phyloP scores from a whole-genome alignment of 495 filamentous ascomycete genomes.

The Penicillium ochrochloron region DNA sequence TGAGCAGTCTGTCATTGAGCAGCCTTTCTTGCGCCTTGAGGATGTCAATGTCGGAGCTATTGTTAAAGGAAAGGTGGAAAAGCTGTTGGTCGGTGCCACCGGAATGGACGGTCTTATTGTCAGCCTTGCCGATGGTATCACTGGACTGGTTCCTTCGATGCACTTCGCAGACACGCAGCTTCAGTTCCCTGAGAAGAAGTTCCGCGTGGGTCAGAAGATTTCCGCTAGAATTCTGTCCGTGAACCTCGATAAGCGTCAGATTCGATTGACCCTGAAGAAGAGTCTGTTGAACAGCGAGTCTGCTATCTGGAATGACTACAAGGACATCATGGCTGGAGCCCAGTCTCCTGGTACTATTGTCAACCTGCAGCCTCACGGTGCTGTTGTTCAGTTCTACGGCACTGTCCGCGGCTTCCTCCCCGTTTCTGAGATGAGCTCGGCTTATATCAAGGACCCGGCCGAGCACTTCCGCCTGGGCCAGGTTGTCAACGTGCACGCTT shows the following conservation, averaged over 20 bases:
- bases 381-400: constrained; percentile 92
- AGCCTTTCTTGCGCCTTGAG: constrained; percentile 86
- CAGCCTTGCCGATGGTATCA: constrained; percentile 81
- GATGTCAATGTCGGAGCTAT: constrained; percentile 82
- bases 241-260: constrained; percentile 72
- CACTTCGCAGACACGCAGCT: constrained; percentile 87
- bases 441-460: constrained; percentile 84
- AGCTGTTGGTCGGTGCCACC: constrained; percentile 70
- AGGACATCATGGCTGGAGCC: constrained; percentile 66
- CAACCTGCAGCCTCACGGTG: constrained; percentile 75
- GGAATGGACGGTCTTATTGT: constrained; percentile 82
- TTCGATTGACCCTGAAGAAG: constrained; percentile 93
- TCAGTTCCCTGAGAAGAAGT: constrained; percentile 94
- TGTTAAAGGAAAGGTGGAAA: constrained; percentile 84
- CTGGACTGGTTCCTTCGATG: constrained; percentile 81
- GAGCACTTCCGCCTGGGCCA: constrained; percentile 90
- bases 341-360: constrained; percentile 85
- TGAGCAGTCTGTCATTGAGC: constrained; percentile 78
- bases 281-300: constrained; percentile 86
- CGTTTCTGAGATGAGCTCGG: constrained; percentile 95
- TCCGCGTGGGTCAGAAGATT: constrained; percentile 82
- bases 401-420: constrained; percentile 82
- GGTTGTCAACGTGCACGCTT: constrained; percentile 82
- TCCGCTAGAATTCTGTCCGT: constrained; percentile 83
- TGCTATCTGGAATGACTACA: constrained; percentile 74